Base-by-base conservation (phyloP, 352 stramenopile species). In the Globisporangium sylvaticum region DNA sequence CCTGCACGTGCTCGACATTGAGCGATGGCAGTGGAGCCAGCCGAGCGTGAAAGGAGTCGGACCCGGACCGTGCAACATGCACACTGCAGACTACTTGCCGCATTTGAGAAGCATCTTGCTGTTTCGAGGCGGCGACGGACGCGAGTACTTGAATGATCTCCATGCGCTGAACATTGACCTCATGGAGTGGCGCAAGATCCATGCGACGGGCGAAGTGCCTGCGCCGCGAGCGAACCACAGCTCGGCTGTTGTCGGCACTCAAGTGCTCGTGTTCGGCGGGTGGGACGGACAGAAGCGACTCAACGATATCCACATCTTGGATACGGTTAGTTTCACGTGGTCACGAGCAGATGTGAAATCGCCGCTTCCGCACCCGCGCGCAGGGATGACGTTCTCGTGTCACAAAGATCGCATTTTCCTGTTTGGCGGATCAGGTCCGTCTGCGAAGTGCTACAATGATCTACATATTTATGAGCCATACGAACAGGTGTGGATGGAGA, bases 131-230 rank as follows among this genome's bases (percentile, higher is more conserved):
- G 95, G 96, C 27, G 95, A 98, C 67, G 94, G 93, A 14, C 80
- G 92, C 31, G 94, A 98, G 74, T 99, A 98, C 74, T 75, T 98
- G 4, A 98, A 98, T 67, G 95, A 99, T 74, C 79, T 99, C 42
- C 95, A 99, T 71, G 90, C 92, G 22, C 78, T 98, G 5, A 71
- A 97, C 66, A 83, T 97, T 1, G 84, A 98, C 58, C 86, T 78
- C 3, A 88, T 97, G 70, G 79, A 80, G 57, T 98, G 96, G 96
- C 74, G 81, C 10, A 80, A 72, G 37, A 86, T 98, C 8, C 62
- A 78, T 64, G 91, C 92, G 1, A 83, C 70, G 18, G 96, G 96
- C 22, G 69, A 73, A 3, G 74, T 87, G 25, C 96, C 96, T 6
- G 88, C 94, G 32, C 88, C 91, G 56, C 77, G 96, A 9, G 96